Evolutionary conservation across 495 filamentous ascomycete species (phyloP).

Genomic region (Trichoderma erinaceum): DNA sequence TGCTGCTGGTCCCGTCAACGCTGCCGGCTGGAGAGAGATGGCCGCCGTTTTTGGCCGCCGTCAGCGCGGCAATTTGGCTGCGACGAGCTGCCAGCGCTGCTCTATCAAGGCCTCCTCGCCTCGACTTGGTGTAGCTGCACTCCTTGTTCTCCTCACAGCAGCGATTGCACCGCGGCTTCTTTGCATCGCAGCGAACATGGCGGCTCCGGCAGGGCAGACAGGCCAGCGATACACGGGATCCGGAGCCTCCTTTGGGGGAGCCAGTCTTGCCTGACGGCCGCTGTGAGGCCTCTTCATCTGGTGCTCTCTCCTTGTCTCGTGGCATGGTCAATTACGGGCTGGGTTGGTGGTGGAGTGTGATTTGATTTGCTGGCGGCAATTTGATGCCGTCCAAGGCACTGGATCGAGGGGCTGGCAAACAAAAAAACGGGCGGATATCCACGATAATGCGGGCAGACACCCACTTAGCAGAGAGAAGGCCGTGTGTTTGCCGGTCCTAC

Average conservation of each 20-base stretch:
- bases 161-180: conserved; percentile 37
- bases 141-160: conserved; percentile 37
- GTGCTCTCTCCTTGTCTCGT: background rate
- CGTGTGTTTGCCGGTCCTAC: background rate
- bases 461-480: no score
- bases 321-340: background rate
- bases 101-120: conserved; percentile 30
- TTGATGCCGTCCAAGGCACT: background rate
- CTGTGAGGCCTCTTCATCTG: background rate
- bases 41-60: conserved; percentile 15
- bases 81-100: conserved; percentile 22
- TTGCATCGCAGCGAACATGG: conserved; percentile 52
- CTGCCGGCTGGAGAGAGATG: conserved; percentile 19
- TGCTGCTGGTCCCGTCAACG: conserved; percentile 35
- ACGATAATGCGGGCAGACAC: no score
- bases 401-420: background rate
- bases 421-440: no score
- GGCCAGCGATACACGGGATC: conserved; percentile 39
- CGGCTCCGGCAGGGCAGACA: conserved; percentile 52
- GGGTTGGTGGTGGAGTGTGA: no score
- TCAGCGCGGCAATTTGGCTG: conserved; percentile 21
- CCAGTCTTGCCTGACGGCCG: background rate
- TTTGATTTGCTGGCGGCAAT: background rate
- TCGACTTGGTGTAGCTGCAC: conserved; percentile 46
- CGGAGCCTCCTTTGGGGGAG: conserved; percentile 19